Evolutionary conservation across 192 early-diverging fungal genomes (phyloP).

Genomic region (Gryganskiella cystojenkinii): DNA sequence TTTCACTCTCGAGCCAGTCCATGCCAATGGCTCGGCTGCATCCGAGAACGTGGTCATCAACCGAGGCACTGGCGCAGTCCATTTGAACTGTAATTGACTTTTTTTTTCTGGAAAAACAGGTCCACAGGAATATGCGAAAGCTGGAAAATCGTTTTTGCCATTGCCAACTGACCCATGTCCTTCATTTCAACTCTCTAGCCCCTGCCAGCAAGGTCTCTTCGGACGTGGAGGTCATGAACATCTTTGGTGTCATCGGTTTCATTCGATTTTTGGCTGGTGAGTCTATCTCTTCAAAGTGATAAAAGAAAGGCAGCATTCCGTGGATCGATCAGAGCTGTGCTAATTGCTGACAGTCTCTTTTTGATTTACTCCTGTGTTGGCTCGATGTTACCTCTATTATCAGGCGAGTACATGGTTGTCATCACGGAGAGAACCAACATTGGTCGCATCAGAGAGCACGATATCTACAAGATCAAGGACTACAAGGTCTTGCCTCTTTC

Average conservation of each 20-base stretch:
- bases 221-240: slow-evolving; percentile 64
- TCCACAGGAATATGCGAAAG: no score
- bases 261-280: slow-evolving; percentile 75
- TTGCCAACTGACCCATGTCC: neutral
- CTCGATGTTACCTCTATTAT: slow-evolving; percentile 7
- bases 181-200: slow-evolving; percentile 27
- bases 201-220: slow-evolving; percentile 48
- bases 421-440: slow-evolving; percentile 74
- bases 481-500: slow-evolving; percentile 66
- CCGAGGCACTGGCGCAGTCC: slow-evolving; percentile 57
- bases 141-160: neutral
- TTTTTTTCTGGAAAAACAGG: neutral
- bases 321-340: neutral
- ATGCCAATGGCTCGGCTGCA: slow-evolving; percentile 54
- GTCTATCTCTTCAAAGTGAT: no score
- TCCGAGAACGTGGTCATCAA: slow-evolving; percentile 70
- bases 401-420: slow-evolving; percentile 84
- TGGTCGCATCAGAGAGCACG: slow-evolving; percentile 66
- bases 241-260: slow-evolving; percentile 81
- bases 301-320: neutral
- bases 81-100: slow-evolving; percentile 59
- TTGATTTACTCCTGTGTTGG: neutral
- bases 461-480: slow-evolving; percentile 72
- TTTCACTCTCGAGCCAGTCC: slow-evolving; percentile 68
- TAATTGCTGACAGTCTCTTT: slow-evolving; percentile 1